Base-by-base conservation (phyloP, 228 moss, liverwort and hornwort species). In the Sphagnum fallax region DNA sequence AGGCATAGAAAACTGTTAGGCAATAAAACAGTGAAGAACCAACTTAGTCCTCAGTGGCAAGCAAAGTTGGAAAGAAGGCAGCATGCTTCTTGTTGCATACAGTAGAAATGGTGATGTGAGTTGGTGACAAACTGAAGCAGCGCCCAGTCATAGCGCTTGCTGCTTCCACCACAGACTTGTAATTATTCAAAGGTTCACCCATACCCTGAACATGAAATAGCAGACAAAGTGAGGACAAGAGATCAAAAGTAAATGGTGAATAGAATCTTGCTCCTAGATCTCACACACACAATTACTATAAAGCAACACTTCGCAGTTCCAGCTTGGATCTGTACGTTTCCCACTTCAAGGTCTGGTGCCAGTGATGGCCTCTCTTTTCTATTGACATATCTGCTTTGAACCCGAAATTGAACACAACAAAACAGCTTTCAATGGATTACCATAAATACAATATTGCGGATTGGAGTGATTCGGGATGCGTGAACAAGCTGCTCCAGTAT, bases 141-240 rank as follows among this genome's bases (percentile, higher is more conserved):
- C 76, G 82, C 78, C 98, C 93, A 60, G 87, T 98, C 93, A 98
- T 83, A 66, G 92, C 89, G 69, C 74, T 87, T 58, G 90, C 82
- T 60, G 94, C 93, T 89, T 93, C 88, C 65, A 93, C 85, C 71
- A 98, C 90, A 64, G 94, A 76, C 64, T 79, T 78, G 15, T 98
- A 98, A 74, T 98, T 98, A 75, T 90, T 93, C 80, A 98, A 81
- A 51, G 98, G 98, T 73, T 98, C 98, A 75, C 98, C 97, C 98
- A 98, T 98, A 12, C 98, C 98, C 95, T 95, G 73, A 69, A 8
- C 61, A 11, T 16, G 16, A 62, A 62, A 18, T 10, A 57, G 69
- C 5, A 62, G 62, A 62, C 5, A 1, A 8, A 62, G 9, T 4
- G 6, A 16, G 62, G 47, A 47, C 8, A 2, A 8, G 14, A 62